Evolutionary conservation across 2,329 filamentous ascomycete species (phyloP).

Genomic region (Sporothrix schenckii): DNA sequence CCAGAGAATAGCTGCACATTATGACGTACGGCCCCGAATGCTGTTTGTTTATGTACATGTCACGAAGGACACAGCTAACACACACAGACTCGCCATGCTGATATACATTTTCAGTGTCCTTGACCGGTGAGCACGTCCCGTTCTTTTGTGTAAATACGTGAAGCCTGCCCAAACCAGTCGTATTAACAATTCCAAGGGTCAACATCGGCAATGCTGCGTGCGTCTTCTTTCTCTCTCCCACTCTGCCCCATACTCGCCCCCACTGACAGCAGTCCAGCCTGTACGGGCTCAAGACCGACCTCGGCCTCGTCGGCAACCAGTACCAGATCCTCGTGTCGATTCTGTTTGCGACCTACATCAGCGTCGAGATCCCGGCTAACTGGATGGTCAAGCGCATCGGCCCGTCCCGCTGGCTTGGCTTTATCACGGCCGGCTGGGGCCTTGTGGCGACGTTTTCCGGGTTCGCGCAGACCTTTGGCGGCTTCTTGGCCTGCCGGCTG

Average conservation of each 20-base stretch:
- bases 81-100: conserved; percentile 15
- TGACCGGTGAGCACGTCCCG: not conserved
- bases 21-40: not conserved
- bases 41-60: too few relatives aligned
- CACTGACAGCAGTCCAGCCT: conserved; percentile 2
- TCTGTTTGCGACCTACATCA: conserved; percentile 66
- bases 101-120: conserved; percentile 16
- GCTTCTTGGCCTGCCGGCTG: conserved; percentile 67
- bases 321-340: conserved; percentile 46
- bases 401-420: conserved; percentile 64
- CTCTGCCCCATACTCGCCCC: not conserved
- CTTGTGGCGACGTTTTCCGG: conserved; percentile 71
- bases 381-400: conserved; percentile 65
- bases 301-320: conserved; percentile 32
- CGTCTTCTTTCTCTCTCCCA: not conserved
- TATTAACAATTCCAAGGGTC: not conserved
- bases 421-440: conserved; percentile 68
- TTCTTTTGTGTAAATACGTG: too few relatives aligned
- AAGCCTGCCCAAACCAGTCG: too few relatives aligned
- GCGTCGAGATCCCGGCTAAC: conserved; percentile 67
- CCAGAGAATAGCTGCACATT: not conserved
- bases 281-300: conserved; percentile 19
- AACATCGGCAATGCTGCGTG: conserved; percentile 20
- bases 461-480: conserved; percentile 65
- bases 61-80: not conserved